A percentile compares a stretch with the other conserved stretches of the same genome.
Evolutionary conservation across 2,329 filamentous ascomycete species (phyloP).

Genomic region (Aphanoascus verrucosus): DNA sequence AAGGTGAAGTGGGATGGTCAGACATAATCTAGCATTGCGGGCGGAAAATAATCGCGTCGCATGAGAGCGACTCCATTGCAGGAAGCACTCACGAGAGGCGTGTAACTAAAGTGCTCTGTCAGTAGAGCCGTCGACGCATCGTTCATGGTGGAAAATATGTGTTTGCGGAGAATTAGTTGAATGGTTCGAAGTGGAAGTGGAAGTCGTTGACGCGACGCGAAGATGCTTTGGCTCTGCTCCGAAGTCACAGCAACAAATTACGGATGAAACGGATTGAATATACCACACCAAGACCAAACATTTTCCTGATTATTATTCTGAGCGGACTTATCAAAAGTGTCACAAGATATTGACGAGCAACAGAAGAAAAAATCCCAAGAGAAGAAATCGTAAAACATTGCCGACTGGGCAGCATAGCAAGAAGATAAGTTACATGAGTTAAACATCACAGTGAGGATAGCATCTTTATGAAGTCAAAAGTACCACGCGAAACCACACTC

Average conservation of each 20-base stretch:
- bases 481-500: neutral
- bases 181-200: neutral
- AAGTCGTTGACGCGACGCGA: neutral
- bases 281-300: too few species aligned
- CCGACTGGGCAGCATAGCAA: neutral
- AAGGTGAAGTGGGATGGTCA: neutral
- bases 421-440: neutral
- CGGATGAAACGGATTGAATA: too few species aligned
- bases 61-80: slow-evolving; percentile 7
- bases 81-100: slow-evolving; percentile 60
- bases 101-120: slow-evolving; percentile 92
- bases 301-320: too few species aligned
- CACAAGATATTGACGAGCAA: neutral
- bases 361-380: neutral
- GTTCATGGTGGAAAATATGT: slow-evolving; percentile 26
- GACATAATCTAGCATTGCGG: neutral
- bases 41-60: neutral
- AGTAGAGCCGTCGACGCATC: slow-evolving; percentile 51
- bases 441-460: neutral
- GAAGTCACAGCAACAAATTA: too few species aligned
- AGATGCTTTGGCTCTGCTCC: too few species aligned
- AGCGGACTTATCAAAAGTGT: neutral
- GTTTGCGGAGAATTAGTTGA: neutral
- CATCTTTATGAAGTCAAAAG: neutral
- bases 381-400: neutral